Base-by-base conservation (phyloP, 2,329 filamentous ascomycete species). In the Alternaria ethzedia region DNA sequence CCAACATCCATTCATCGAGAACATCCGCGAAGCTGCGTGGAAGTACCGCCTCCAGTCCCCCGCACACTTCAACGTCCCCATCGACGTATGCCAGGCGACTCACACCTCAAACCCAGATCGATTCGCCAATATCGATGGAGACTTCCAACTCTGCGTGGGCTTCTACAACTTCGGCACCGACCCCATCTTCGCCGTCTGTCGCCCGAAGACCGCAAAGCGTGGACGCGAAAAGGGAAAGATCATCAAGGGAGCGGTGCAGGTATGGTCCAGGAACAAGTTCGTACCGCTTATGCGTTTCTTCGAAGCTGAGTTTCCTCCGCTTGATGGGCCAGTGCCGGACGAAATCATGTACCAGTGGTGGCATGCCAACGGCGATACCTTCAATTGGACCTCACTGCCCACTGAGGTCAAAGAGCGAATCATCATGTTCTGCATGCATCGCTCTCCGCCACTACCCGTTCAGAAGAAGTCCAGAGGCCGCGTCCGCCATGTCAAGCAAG, bases 401-500 rank as follows among this genome's bases (percentile, higher is more conserved):
- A 74, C 65, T 0, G 75, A 79, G 23, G 30, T 78, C 0, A 78
- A 78, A 36, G 70, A 73, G 28, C 49, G 64, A 12, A 56, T 77
- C 25, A 32, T 78, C 2, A 54, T 66, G 5, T 70, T 59, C 45
- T 75, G 72, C 12, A 59, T 76, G 43, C 47, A 64, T 20, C 61
- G 47, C 5, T 57, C 55, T 11, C 54, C 15, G 12, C 9, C 45
- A 2, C 17, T 13, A 15, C 6, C 7, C 9, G 0, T 51, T 11
- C 20, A 5, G 21, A 15, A 30, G n/a, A 46, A 17, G 23, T 23
- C 3, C 5, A 3, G n/a, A 9, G 7, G 46, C 11, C 21, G 41
- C 7, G 5, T 41, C n/a, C n/a, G 36, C 5, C 25, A 41, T 6
- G 9, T 5, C 0, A 50, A 10, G 1, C 15, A 41, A 8, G 66